Evolutionary conservation across 23 red algal species (phyloP), one percentile per base, ranked within the genome.

Genomic region (Gracilaria gracilis): DNA sequence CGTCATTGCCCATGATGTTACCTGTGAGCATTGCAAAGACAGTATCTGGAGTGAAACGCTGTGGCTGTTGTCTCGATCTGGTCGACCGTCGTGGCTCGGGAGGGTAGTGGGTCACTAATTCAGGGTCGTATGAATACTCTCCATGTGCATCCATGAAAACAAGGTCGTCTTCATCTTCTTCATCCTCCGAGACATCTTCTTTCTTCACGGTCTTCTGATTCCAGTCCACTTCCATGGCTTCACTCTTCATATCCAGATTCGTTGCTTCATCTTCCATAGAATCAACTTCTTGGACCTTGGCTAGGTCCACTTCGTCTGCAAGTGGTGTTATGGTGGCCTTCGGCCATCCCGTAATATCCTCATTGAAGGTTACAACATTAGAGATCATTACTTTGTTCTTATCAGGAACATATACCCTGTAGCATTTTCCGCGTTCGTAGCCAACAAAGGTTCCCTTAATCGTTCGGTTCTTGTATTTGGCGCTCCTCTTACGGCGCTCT

Each of bases 331-430:
- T 46, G 4, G 42, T 46, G 42, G 4, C 42, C 4, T 11, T 58
- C 54, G 6, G 13, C 27, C 65, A 70, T 70, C 65, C 65, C 4
- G 34, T 35, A 4, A 17, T 34, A 7, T 35, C 31, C 17, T 34
- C 65, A 34, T 70, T 34, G 50, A 79, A 50, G 9, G 39, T 27
- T 4, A 53, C 74, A 57, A 51, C 74, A 3, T 57, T 50, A 1
- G 37, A 50, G 4, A 79, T 9, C 4, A 49, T 42, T 4, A 51
- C 51, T 32, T 79, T 79, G 12, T 38, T 32, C n/a, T 16, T 4
- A 14, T 47, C 37, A n/a, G 74, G 74, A 79, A 47, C 7, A 23
- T 79, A 79, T 9, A 79, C 74, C 31, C 24, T 79, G 74, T 16
- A 79, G 74, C 74, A 54, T n/a, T 28, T 44, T 16, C 74, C 39